A percentile compares a stretch with the other conserved stretches of the same genome.
phyloP scores from a whole-genome alignment of 495 filamentous ascomycete genomes.

The Xylaria scruposa region DNA sequence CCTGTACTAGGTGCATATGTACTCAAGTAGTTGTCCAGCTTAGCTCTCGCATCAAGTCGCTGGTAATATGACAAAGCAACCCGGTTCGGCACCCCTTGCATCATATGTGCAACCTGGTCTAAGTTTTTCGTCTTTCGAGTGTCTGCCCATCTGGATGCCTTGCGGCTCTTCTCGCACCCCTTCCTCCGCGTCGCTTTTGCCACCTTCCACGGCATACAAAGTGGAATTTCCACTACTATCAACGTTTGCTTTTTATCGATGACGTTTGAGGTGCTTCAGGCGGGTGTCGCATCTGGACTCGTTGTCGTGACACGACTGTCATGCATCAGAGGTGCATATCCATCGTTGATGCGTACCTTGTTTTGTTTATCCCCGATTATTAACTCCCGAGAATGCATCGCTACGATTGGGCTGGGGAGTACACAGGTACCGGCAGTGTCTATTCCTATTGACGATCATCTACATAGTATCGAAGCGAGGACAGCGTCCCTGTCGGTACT shows the following conservation, averaged over 20 bases:
- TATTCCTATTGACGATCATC: not conserved
- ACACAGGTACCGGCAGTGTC: not conserved
- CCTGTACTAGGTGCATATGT: not conserved
- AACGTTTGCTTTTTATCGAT: not conserved
- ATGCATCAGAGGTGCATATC: not conserved
- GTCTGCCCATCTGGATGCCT: conserved; percentile 23
- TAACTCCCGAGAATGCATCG: not conserved
- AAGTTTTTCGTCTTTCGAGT: not conserved
- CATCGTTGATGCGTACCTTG: not conserved
- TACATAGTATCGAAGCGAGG: not conserved
- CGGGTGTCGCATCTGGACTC: conserved; percentile 5
- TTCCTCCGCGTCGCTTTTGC: conserved; percentile 1
- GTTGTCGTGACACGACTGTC: conserved; percentile 5
- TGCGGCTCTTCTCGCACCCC: conserved; percentile 2
- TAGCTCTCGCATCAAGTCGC: not conserved
- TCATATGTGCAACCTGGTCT: conserved; percentile 4
- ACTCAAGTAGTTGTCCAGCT: no score
- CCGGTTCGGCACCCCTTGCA: conserved; percentile 12
- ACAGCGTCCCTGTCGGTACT: not conserved
- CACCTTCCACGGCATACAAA: not conserved
- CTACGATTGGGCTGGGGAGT: not conserved
- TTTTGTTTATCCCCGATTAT: not conserved
- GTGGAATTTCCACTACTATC: not conserved
- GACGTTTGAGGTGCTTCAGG: conserved; percentile 8
- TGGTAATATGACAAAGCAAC: not conserved